Evolutionary conservation across 1,139 yeast species (phyloP).

Genomic region (Magnusiomyces suaveolens): DNA sequence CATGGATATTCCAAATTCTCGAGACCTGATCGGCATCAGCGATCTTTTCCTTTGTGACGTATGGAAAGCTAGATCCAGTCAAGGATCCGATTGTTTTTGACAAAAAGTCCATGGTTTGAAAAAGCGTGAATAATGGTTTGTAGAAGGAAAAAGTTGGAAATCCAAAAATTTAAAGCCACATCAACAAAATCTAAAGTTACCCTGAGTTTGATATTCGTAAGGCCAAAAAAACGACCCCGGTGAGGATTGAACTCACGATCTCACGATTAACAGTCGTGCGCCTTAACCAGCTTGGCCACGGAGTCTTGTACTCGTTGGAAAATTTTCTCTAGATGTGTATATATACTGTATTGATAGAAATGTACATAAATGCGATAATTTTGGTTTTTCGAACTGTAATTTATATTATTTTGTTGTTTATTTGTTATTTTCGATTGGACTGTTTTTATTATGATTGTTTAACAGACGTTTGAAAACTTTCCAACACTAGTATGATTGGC

Average conservation of each 20-base stretch:
- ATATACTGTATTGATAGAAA: no score
- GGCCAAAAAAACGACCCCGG: slow-evolving; percentile 27
- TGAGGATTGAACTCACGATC: slow-evolving; percentile 50
- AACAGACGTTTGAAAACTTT: no score
- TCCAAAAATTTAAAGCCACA: no score
- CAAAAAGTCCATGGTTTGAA: slow-evolving; percentile 30
- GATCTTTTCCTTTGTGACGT: slow-evolving; percentile 23
- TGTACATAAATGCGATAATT: no score
- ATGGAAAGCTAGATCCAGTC: slow-evolving; percentile 29
- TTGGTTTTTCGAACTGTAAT: no score
- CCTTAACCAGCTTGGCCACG: slow-evolving; percentile 56
- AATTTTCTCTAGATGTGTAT: background rate
- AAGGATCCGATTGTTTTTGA: slow-evolving; percentile 30
- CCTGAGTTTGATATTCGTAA: background rate
- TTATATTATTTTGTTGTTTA: no score
- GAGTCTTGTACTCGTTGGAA: slow-evolving; percentile 32
- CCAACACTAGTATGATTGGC: no score
- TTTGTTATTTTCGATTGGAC: no score
- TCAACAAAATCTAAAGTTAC: background rate
- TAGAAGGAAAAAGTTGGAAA: background rate
- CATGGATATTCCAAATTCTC: slow-evolving; percentile 42
- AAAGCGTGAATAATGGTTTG: background rate
- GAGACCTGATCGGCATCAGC: slow-evolving; percentile 18
- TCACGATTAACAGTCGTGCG: slow-evolving; percentile 52
- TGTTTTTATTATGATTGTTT: no score